These are phyloP conservation scores for Colletotrichum tabaci DNA, from an alignment of 2,329 filamentous ascomycete species.

Conservation along the genomic window DNA sequence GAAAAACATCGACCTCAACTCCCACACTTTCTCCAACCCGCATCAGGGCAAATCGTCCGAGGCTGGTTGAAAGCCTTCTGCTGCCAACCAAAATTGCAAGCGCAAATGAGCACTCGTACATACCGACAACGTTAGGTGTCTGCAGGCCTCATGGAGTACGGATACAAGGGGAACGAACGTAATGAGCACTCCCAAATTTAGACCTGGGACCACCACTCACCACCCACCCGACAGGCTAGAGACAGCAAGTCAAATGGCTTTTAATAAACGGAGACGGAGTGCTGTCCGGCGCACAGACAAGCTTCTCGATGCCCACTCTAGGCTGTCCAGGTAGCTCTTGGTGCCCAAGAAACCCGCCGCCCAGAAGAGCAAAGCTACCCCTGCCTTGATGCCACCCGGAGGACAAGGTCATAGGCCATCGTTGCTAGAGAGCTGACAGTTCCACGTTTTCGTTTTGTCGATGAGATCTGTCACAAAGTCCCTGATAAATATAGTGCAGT, in stretches of 20 bases:
- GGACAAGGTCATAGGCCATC: slow-evolving; percentile 3
- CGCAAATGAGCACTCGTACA: neutral
- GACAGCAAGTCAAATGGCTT: neutral
- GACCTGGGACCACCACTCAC: neutral
- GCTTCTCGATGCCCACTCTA: slow-evolving; percentile 20
- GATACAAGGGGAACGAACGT: too few species aligned
- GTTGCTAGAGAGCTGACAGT: slow-evolving; percentile 25
- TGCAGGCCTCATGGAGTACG: neutral
- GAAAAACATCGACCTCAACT: neutral
- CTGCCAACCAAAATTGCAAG: slow-evolving; percentile 16
- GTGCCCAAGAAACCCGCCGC: slow-evolving; percentile 8
- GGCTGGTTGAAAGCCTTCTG: slow-evolving; percentile 16
- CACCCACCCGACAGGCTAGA: neutral
- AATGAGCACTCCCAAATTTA: slow-evolving; percentile 16
- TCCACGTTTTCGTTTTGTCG: slow-evolving; percentile 35
- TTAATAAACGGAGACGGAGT: slow-evolving; percentile 1
- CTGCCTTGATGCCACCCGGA: slow-evolving; percentile 1
- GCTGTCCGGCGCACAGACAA: slow-evolving; percentile 17
- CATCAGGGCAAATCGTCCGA: slow-evolving; percentile 18
- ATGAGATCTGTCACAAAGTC: slow-evolving; percentile 14
- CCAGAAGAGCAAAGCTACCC: slow-evolving; percentile 22
- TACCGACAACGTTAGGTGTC: slow-evolving; percentile 21
- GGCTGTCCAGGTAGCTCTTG: slow-evolving; percentile 17
- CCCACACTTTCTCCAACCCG: slow-evolving; percentile 9
- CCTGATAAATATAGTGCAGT: neutral